Percentiles rank a stretch among this genome's conserved stretches.
phyloP scores from a whole-genome alignment of 2,329 filamentous ascomycete genomes.

The Arthroderma uncinatum region DNA sequence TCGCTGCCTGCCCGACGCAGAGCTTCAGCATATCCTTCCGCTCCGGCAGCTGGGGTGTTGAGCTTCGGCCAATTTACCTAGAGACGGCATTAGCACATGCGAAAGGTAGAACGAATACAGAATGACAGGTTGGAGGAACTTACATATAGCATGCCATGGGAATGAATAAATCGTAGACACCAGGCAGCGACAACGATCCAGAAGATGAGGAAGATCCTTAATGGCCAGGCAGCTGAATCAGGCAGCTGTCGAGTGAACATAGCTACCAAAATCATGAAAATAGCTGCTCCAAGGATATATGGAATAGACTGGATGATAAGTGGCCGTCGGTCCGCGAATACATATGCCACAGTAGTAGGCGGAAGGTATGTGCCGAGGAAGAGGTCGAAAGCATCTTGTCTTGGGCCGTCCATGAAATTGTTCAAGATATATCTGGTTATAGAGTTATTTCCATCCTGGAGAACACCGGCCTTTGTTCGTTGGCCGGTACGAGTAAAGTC shows the following conservation, averaged over 20 bases:
- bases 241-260: constrained; percentile 60
- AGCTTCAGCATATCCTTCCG: constrained; percentile 80
- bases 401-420: constrained; percentile 87
- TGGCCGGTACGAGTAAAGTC: constrained; percentile 92
- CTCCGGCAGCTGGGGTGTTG: constrained; percentile 74
- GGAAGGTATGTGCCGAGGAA: constrained; percentile 83
- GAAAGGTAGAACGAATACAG: background rate
- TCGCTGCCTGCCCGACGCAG: constrained; percentile 73
- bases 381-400: constrained; percentile 90
- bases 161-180: constrained; percentile 64
- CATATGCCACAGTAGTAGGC: constrained; percentile 55
- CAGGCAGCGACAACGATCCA: constrained; percentile 62
- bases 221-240: constrained; percentile 64
- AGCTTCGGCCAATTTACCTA: constrained; percentile 98
- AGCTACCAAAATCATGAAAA: constrained; percentile 71
- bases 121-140: constrained; percentile 32
- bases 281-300: constrained; percentile 73
- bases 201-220: constrained; percentile 70
- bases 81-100: background rate
- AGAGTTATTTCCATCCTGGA: constrained; percentile 81
- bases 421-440: constrained; percentile 82
- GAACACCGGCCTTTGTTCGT: constrained; percentile 70
- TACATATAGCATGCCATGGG: constrained; percentile 88
- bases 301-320: constrained; percentile 86
- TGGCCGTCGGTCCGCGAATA: constrained; percentile 78